Evolutionary conservation across 257 asterid genomes (phyloP).

Genomic region (Nicotiana tomentosiformis): DNA sequence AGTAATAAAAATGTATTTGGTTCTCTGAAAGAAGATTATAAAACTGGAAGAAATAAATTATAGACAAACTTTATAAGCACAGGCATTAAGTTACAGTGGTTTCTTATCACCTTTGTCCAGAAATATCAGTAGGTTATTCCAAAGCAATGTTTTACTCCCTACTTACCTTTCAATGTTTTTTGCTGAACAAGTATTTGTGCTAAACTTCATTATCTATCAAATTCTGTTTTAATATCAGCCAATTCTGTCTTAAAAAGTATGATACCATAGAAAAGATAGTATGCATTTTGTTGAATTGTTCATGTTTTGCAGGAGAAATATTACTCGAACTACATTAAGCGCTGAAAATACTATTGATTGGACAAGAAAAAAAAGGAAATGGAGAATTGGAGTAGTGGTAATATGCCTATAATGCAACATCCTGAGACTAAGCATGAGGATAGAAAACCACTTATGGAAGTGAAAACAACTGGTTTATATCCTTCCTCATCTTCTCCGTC

Average conservation of each 20-base stretch:
- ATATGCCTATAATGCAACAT: neutral
- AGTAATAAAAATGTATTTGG: too few relatives aligned
- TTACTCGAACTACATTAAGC: neutral
- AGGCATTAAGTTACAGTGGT: too few relatives aligned
- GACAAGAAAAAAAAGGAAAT: neutral
- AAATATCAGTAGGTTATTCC: too few relatives aligned
- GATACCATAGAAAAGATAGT: neutral
- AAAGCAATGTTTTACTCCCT: too few relatives aligned
- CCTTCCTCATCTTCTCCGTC: conserved; percentile 32
- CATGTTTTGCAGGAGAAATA: neutral
- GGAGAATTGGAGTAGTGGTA: neutral
- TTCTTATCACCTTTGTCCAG: too few relatives aligned
- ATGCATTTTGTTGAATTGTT: neutral
- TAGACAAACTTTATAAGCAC: too few relatives aligned
- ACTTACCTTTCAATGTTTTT: too few relatives aligned
- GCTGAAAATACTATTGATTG: neutral
- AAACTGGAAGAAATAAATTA: too few relatives aligned
- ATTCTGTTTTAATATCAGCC: neutral
- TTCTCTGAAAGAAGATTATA: too few relatives aligned
- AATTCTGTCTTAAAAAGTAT: neutral
- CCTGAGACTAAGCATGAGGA: conserved; percentile 20
- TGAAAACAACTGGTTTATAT: neutral
- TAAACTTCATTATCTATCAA: neutral
- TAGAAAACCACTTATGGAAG: conserved; percentile 6
- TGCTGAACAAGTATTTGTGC: neutral